Evolutionary conservation across 2,329 filamentous ascomycete genomes (phyloP).

Genomic region (Niveomyces coronatus): DNA sequence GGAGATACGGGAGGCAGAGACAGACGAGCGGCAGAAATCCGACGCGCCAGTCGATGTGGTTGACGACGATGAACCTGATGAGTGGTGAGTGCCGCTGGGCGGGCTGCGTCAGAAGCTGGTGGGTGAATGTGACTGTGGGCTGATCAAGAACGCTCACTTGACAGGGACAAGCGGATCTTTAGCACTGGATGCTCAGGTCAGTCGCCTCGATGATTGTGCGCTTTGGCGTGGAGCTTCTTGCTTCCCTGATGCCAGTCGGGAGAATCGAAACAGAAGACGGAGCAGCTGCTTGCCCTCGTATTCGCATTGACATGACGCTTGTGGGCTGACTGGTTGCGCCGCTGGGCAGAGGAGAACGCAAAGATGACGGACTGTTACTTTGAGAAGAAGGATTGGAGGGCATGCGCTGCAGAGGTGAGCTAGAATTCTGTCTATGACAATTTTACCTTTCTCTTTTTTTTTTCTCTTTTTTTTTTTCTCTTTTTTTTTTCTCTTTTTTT

Average conservation of each 20-base stretch:
- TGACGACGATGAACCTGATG: slow-evolving; percentile 83
- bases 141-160: too few relatives aligned
- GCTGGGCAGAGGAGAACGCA: slow-evolving; percentile 66
- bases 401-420: slow-evolving; percentile 78
- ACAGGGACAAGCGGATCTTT: slow-evolving; percentile 94
- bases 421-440: neutral
- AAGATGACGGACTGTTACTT: slow-evolving; percentile 94
- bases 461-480: neutral
- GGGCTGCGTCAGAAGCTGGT: neutral
- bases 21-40: slow-evolving; percentile 27
- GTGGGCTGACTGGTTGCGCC: slow-evolving; percentile 1
- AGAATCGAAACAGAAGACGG: neutral
- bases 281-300: neutral
- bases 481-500: neutral
- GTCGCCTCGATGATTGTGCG: slow-evolving; percentile 10
- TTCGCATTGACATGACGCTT: neutral
- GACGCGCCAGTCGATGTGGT: slow-evolving; percentile 31
- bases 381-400: slow-evolving; percentile 91
- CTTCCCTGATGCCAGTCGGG: neutral
- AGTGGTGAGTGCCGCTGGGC: slow-evolving; percentile 55
- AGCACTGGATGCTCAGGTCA: slow-evolving; percentile 88
- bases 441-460: neutral
- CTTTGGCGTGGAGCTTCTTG: neutral
- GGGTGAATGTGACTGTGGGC: neutral
- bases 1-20: slow-evolving; percentile 13